Evolutionary conservation across 805 yeast species (phyloP), one percentile per base, ranked within the genome.

Genomic region (Pichia ethanolica): DNA sequence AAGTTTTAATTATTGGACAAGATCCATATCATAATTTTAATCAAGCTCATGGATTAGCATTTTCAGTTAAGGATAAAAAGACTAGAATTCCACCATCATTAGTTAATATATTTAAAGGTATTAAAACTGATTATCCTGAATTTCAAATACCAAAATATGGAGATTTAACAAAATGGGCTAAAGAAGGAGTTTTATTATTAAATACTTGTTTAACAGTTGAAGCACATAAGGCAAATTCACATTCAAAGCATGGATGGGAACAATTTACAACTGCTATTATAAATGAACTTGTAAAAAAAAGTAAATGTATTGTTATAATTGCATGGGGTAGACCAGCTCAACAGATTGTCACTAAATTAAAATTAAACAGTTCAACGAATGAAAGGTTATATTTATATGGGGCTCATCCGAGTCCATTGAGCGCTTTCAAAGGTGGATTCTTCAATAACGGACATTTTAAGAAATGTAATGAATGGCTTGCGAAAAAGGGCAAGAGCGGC

Each of bases 21-120:
- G 99, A 93, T 64, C 99, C 99, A 0, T 93, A 93, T 64, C 99
- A 93, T 66, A 89, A 89, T 64, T 67, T 67, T 58, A 86, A 86
- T 63, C 99, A 93, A 65, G 99, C 99, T 0, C 99, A 93, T 61
- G 99, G 99, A 0, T 70, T 93, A 32, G 98, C 99, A 4, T 93
- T 93, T 58, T 86, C 95, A 25, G 98, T 93, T 1, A 74, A 80
- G 49, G 84, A 86, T 34, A 95, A 96, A 1, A 72, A 77, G 0
- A 82, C 89, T 0, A 79, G 81, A 1, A 85, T 93, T 2, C 98
- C 99, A 0, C 93, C 95, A 1, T 89, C 97, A 1, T 71, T 93
- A 50, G 72, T 78, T 44, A 93, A 93, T 62, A 93, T 93, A 49
- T 93, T 83, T 71, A 91, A 89, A 60, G 82, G 88, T 20, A 67